Conservation (phyloP, 2,329 filamentous ascomycete genomes). For the Amesomyces nigricolor region DNA sequence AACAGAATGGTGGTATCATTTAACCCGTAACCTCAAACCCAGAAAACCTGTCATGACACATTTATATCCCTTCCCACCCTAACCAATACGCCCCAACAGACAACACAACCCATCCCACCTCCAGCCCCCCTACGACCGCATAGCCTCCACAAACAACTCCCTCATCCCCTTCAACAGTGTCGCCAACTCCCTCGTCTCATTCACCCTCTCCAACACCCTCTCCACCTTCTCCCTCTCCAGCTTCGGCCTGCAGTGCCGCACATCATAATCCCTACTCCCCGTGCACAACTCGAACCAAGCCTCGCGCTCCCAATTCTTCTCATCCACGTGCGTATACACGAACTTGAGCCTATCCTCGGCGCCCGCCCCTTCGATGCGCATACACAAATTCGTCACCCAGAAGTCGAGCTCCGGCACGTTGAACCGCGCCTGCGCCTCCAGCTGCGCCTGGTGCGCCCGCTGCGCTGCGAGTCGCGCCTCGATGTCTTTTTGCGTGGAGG, state of each 20-base stretch:
- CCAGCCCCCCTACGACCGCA: conserved; percentile 41
- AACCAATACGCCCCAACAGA: too few species aligned
- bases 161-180: conserved; percentile 76
- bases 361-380: conserved; percentile 85
- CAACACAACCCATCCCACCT: neutral
- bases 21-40: too few species aligned
- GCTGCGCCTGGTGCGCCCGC: conserved; percentile 62
- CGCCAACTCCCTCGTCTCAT: conserved; percentile 70
- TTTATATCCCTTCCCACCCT: too few species aligned
- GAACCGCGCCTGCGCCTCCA: conserved; percentile 78
- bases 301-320: conserved; percentile 81
- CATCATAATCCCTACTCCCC: conserved; percentile 74
- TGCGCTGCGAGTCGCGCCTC: conserved; percentile 66
- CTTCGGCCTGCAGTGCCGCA: conserved; percentile 75
- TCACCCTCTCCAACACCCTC: conserved; percentile 69
- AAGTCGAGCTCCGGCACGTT: conserved; percentile 93
- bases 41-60: neutral
- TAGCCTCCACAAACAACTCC: conserved; percentile 65
- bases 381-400: conserved; percentile 85
- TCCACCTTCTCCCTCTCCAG: conserved; percentile 74
- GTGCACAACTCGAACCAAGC: conserved; percentile 91
- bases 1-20: too few species aligned
- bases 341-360: conserved; percentile 83
- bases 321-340: conserved; percentile 79
- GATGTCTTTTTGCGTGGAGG: conserved; percentile 64